Conservation (phyloP, 2,329 filamentous ascomycete species). For the Exserohilum rostratum region DNA sequence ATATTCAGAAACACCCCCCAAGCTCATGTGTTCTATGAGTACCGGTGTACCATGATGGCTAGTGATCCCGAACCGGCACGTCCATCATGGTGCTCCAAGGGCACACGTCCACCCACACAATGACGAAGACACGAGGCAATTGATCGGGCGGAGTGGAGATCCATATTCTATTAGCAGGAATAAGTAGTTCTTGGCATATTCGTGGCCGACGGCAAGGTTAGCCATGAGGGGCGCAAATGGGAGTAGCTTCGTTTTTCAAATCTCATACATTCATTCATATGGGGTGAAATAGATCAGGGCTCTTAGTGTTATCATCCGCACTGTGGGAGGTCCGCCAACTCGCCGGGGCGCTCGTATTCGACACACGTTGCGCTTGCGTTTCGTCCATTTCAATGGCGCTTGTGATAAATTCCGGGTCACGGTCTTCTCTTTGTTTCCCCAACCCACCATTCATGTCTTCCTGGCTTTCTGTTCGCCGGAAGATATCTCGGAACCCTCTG, state of each 20-base stretch:
- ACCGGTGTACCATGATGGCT: constrained; percentile 30
- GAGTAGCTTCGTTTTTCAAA: constrained; percentile 2
- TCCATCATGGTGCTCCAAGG: constrained; percentile 35
- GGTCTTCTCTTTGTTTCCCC: constrained; percentile 20
- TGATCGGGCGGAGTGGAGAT: not conserved
- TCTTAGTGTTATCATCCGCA: constrained; percentile 10
- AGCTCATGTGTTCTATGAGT: constrained; percentile 2
- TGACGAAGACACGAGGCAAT: not conserved
- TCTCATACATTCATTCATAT: constrained; percentile 9
- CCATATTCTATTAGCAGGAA: not conserved
- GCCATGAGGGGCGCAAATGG: constrained; percentile 4
- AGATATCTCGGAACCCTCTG: constrained; percentile 19
- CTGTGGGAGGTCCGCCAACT: constrained; percentile 21
- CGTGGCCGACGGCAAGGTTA: not conserved
- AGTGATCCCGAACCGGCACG: constrained; percentile 6
- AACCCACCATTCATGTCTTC: constrained; percentile 28
- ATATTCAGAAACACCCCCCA: not conserved
- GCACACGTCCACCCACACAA: not conserved
- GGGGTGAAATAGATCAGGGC: constrained; percentile 18
- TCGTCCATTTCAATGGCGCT: constrained; percentile 35
- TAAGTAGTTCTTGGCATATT: not conserved
- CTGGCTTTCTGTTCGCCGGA: constrained; percentile 28
- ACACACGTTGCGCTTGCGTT: constrained; percentile 11
- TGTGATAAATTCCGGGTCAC: constrained; percentile 30
- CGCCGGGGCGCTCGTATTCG: constrained; percentile 17